Conservation (phyloP, 345 rosid species). For the Salix dunnii region DNA sequence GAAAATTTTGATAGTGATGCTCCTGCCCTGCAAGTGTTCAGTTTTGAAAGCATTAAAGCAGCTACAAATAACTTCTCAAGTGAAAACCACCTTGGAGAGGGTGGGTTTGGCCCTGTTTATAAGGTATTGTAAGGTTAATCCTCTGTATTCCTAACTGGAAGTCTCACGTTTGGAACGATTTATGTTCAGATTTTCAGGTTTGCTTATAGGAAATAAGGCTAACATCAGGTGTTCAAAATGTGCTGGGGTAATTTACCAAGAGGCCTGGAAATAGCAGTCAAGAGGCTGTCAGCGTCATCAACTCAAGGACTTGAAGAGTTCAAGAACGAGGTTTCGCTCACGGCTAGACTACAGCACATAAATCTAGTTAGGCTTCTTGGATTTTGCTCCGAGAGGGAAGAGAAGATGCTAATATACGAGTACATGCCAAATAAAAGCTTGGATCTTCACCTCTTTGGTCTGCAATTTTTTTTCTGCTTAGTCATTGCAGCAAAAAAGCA, state of each 20-base stretch:
- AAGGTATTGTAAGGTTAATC: conserved; percentile 16
- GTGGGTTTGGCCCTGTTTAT: conserved; percentile 48
- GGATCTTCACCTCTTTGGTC: conserved; percentile 36
- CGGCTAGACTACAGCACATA: conserved; percentile 41
- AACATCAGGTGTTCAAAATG: too few species aligned
- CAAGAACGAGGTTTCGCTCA: conserved; percentile 34
- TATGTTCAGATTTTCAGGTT: too few species aligned
- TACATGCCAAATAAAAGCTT: conserved; percentile 17
- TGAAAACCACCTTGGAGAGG: conserved; percentile 42
- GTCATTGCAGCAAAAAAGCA: neutral
- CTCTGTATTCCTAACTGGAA: too few species aligned
- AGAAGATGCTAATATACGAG: conserved; percentile 42
- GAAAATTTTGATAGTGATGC: conserved; percentile 12
- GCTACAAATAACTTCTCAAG: conserved; percentile 38
- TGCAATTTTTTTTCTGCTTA: neutral
- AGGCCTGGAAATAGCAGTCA: conserved; percentile 44
- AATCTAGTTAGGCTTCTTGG: conserved; percentile 38
- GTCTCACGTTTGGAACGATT: too few species aligned
- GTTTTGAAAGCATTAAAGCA: conserved; percentile 19
- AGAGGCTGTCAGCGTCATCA: conserved; percentile 39
- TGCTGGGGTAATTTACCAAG: conserved; percentile 25
- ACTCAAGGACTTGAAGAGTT: conserved; percentile 40
- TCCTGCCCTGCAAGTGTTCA: conserved; percentile 25
- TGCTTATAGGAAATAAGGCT: too few species aligned
- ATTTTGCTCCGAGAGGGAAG: conserved; percentile 33